Percentiles rank a stretch among this genome's conserved stretches.
Conservation (phyloP, 2,329 filamentous ascomycete species). For the Microsporum canis region DNA sequence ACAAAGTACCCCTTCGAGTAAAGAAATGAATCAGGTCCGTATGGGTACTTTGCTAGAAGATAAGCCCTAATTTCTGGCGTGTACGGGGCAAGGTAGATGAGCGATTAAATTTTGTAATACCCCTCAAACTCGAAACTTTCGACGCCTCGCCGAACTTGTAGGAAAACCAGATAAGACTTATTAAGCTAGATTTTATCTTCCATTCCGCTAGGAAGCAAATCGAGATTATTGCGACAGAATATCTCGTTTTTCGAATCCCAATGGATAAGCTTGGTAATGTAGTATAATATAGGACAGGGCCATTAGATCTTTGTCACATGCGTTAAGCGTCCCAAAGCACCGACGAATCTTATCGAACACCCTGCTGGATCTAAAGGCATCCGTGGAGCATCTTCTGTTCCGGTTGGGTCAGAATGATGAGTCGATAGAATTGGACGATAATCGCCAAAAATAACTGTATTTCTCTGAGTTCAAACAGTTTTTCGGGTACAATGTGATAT, state of each 20-base stretch:
- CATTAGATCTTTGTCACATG: neutral
- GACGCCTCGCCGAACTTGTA: neutral
- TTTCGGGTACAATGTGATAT: neutral
- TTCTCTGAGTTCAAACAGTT: neutral
- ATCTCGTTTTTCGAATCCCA: conserved; percentile 10
- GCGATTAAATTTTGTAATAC: conserved; percentile 4
- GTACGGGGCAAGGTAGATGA: conserved; percentile 9
- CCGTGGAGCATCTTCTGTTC: neutral
- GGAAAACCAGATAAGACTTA: conserved; percentile 9
- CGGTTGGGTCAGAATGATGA: neutral
- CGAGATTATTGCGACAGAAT: conserved; percentile 8
- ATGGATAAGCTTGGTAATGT: conserved; percentile 4
- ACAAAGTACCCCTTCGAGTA: no score
- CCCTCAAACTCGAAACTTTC: neutral
- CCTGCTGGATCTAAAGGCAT: neutral
- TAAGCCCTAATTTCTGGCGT: conserved; percentile 4
- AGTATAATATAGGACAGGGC: conserved; percentile 5
- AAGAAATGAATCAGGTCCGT: neutral
- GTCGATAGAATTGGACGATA: neutral
- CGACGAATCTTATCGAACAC: neutral
- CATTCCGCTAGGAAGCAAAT: conserved; percentile 2
- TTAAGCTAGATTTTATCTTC: neutral
- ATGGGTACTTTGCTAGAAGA: conserved; percentile 5
- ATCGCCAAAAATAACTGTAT: neutral
- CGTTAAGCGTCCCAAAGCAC: neutral